Percentiles rank a stretch among this genome's conserved stretches.
phyloP scores from a whole-genome alignment of 176 grass and related monocot genomes.

The Oryza longistaminata region DNA sequence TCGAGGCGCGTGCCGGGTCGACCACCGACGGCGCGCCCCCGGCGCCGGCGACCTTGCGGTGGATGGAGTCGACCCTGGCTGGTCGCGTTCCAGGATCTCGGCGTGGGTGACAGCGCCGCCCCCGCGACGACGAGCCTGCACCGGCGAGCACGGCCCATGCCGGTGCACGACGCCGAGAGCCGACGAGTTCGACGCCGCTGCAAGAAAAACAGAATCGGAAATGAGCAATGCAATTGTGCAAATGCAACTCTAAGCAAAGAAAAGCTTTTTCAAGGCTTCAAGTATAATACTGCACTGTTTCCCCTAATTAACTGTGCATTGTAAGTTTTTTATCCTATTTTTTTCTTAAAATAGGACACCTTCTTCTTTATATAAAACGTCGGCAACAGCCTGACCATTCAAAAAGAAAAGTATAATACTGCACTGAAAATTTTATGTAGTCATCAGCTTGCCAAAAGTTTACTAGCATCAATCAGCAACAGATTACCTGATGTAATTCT shows the following conservation, averaged over 20 bases:
- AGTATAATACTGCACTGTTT: no score
- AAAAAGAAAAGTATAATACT: no score
- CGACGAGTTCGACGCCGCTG: conserved; percentile 34
- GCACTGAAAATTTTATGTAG: no score
- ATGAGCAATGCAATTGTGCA: not conserved
- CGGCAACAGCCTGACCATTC: no score
- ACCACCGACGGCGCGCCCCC: not conserved
- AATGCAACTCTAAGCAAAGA: not conserved
- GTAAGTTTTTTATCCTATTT: no score
- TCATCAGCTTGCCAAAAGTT: no score
- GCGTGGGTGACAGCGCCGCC: conserved; percentile 20
- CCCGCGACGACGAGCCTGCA: not conserved
- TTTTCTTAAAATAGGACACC: no score
- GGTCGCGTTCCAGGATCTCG: conserved; percentile 57
- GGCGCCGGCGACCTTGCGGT: conserved; percentile 24
- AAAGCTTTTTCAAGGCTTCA: no score
- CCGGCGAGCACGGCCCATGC: conserved; percentile 65
- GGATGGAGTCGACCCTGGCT: conserved; percentile 56
- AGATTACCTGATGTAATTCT: no score
- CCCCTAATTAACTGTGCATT: no score
- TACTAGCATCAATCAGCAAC: no score
- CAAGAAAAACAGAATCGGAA: not conserved
- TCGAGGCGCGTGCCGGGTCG: conserved; percentile 14
- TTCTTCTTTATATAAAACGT: no score
- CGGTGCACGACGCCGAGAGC: conserved; percentile 54